A percentile compares a stretch with the other conserved stretches of the same genome.
Evolutionary conservation across 1,284 basidiomycete species (phyloP).

Genomic region (Cutaneotrichosporon cavernicola): DNA sequence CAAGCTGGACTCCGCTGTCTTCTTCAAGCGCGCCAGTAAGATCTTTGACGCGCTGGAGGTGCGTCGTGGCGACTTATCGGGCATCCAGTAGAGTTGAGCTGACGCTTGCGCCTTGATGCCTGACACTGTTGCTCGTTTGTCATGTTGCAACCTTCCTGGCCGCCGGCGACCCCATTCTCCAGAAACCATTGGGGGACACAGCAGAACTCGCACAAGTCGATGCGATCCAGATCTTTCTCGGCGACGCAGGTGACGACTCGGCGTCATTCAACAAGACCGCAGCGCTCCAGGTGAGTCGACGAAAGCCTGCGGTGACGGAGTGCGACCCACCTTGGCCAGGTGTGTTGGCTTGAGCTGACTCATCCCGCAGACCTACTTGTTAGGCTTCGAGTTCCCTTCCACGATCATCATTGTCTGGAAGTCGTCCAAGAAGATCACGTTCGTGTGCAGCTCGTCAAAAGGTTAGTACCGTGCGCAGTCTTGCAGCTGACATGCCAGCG

Average conservation of each 20-base stretch:
- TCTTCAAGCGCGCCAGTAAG: conserved; percentile 65
- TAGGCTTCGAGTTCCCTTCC: conserved; percentile 96
- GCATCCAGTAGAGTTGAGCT: background rate
- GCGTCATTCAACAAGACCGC: conserved; percentile 83
- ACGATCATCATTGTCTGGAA: conserved; percentile 78
- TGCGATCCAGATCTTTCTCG: conserved; percentile 72
- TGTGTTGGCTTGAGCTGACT: background rate
- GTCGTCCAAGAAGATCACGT: conserved; percentile 61
- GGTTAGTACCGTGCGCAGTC: conserved; percentile 58
- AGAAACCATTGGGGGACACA: conserved; percentile 70
- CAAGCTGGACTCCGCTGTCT: conserved; percentile 59
- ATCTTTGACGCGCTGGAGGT: conserved; percentile 75
- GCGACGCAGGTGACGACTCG: conserved; percentile 79
- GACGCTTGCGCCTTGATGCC: background rate
- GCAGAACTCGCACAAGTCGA: conserved; percentile 55
- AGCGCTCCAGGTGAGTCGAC: conserved; percentile 71
- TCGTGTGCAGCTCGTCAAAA: conserved; percentile 86
- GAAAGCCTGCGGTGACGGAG: background rate
- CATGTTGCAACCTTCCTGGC: conserved; percentile 9
- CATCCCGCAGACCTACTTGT: conserved; percentile 76
- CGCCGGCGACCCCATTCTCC: conserved; percentile 27
- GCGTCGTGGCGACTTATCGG: conserved; percentile 40
- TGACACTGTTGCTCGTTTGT: background rate
- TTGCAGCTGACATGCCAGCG: conserved; percentile 28
- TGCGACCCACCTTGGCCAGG: too few relatives aligned